These are phyloP conservation scores for Actinidia arguta DNA, from an alignment of 179 eudicot species.

Conservation along the genomic window DNA sequence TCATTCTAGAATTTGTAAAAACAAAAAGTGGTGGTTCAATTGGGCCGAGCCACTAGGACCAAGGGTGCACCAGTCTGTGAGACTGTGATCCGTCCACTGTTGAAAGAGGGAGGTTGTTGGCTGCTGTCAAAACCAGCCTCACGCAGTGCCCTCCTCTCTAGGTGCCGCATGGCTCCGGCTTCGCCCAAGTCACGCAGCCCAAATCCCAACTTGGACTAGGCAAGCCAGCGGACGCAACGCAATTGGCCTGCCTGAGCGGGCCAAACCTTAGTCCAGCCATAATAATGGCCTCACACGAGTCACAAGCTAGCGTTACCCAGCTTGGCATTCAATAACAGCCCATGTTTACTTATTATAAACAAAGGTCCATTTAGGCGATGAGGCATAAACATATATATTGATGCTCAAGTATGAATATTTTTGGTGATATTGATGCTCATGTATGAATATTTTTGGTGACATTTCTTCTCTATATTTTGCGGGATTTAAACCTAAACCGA, in stretches of 20 bases:
- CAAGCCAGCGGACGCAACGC: not conserved
- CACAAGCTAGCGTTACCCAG: not conserved
- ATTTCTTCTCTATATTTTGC: too few relatives aligned
- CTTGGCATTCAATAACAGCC: too few relatives aligned
- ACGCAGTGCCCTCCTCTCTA: constrained; percentile 35
- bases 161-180: not conserved
- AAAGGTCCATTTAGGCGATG: too few relatives aligned
- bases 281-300: not conserved
- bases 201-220: constrained; percentile 32
- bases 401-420: too few relatives aligned
- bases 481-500: too few relatives aligned
- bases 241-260: too few relatives aligned
- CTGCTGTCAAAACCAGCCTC: constrained; percentile 41
- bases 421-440: too few relatives aligned
- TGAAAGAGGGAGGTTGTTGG: constrained; percentile 28
- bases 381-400: too few relatives aligned
- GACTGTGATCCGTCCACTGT: constrained; percentile 39
- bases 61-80: constrained; percentile 2
- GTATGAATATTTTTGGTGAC: too few relatives aligned
- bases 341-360: too few relatives aligned
- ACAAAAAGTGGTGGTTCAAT: not conserved
- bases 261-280: not conserved
- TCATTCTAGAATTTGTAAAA: too few relatives aligned
- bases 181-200: constrained; percentile 2
- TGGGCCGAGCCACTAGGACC: not conserved